Evolutionary conservation across 148 eudicot species (phyloP).

Genomic region (Linanthus parryae): DNA sequence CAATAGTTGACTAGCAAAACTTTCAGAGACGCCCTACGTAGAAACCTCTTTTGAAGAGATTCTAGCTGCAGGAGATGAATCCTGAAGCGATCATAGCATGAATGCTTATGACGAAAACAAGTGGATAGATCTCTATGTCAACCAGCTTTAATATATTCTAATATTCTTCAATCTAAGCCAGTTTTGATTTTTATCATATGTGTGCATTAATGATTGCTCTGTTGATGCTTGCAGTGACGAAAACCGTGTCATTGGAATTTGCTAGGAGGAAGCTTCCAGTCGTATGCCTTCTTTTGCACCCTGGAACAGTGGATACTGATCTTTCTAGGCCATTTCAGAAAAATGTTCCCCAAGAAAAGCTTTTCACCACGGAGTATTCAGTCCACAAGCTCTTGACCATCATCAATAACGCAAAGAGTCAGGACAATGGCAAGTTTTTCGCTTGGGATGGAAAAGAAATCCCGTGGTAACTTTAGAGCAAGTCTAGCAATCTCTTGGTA

Average conservation of each 20-base stretch:
- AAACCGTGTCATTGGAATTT: slow-evolving; percentile 77
- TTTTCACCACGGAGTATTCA: slow-evolving; percentile 78
- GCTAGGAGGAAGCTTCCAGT: slow-evolving; percentile 81
- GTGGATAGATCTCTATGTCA: too few species aligned
- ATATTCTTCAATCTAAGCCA: too few species aligned
- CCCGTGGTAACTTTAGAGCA: slow-evolving; percentile 94
- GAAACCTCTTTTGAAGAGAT: too few species aligned
- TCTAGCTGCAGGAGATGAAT: too few species aligned
- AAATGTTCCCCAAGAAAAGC: slow-evolving; percentile 76
- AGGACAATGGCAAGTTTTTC: slow-evolving; percentile 85
- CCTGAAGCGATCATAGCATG: too few species aligned
- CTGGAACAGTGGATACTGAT: slow-evolving; percentile 95
- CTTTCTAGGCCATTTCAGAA: slow-evolving; percentile 82
- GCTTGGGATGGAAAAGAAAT: slow-evolving; percentile 99
- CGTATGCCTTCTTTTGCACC: slow-evolving; percentile 73
- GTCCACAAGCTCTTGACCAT: slow-evolving; percentile 74
- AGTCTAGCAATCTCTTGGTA: too few species aligned
- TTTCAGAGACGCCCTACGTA: too few species aligned
- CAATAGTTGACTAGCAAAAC: too few species aligned
- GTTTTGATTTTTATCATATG: too few species aligned
- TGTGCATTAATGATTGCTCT: neutral
- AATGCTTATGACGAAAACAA: too few species aligned
- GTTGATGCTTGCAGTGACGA: slow-evolving; percentile 53
- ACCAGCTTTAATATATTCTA: too few species aligned
- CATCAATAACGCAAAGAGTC: slow-evolving; percentile 52